Percentiles rank a stretch among this genome's conserved stretches.
These are phyloP conservation scores for Pestalotiopsis sp. DNA, from an alignment of 2,329 filamentous ascomycete genomes.

Conservation along the genomic window DNA sequence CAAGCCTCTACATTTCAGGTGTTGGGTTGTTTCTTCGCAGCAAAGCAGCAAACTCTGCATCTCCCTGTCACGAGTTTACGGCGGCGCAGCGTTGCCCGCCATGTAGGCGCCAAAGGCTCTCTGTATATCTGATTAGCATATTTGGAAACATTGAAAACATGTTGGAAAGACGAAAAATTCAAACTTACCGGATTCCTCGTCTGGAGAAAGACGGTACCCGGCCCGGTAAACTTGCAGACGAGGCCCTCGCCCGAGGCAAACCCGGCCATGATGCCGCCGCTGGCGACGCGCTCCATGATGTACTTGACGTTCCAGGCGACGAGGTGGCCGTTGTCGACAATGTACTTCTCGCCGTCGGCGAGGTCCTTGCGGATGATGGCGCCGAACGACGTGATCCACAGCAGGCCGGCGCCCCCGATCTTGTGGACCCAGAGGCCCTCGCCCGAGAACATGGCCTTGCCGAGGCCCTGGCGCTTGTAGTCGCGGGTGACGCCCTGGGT, in stretches of 20 bases:
- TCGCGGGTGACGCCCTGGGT: slow-evolving; percentile 90
- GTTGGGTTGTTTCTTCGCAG: no score
- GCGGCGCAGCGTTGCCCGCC: slow-evolving; percentile 44
- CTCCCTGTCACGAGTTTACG: slow-evolving; percentile 19
- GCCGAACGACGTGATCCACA: slow-evolving; percentile 93
- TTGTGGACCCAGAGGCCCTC: slow-evolving; percentile 92
- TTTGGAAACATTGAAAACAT: neutral
- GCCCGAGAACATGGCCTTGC: slow-evolving; percentile 91
- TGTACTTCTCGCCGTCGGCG: slow-evolving; percentile 78
- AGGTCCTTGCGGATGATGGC: slow-evolving; percentile 93
- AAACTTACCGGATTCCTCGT: slow-evolving; percentile 77
- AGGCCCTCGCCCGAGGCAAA: slow-evolving; percentile 82
- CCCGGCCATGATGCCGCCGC: slow-evolving; percentile 90
- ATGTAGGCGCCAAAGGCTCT: slow-evolving; percentile 56
- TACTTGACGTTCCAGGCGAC: slow-evolving; percentile 98
- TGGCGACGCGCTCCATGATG: slow-evolving; percentile 84
- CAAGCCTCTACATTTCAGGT: neutral
- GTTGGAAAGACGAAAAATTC: slow-evolving; percentile 4
- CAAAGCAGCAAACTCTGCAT: neutral
- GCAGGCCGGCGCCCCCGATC: slow-evolving; percentile 75
- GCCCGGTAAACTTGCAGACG: slow-evolving; percentile 92
- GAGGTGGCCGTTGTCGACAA: slow-evolving; percentile 89
- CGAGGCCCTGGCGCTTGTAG: slow-evolving; percentile 81
- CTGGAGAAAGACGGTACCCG: slow-evolving; percentile 90
- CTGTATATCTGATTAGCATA: slow-evolving; percentile 32